Base-by-base conservation (phyloP, 345 rosid species). In the Gossypium arboreum region DNA sequence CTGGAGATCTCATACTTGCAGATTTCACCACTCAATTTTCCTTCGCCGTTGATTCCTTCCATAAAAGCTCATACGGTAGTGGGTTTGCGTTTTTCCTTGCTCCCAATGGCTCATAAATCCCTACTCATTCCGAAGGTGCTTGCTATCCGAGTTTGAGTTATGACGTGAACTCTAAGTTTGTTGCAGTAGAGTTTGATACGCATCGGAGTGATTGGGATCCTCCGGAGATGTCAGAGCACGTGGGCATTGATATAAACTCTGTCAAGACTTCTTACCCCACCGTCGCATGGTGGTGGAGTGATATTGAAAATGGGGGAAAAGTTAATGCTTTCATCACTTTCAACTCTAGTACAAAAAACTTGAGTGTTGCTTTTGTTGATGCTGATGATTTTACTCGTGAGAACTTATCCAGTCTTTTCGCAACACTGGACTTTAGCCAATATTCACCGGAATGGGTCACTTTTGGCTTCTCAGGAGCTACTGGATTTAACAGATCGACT, bases 21-120 rank as follows among this genome's bases (percentile, higher is more conserved):
- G 86, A 88, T 54, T 85, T 88, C 76, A 57, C 72, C 2, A 76
- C 81, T 39, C 83, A 44, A 59, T 84, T 85, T 61, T 52, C 85
- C 34, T 80, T 88, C 68, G 13, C 6, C 25, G 77, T 86, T 9
- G 78, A 87, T 50, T 51, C 59, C 24, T 34, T 72, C 0, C 22
- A 50, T 3, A 47, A 5, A 0, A 29, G 20, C 1, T 1, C 60
- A 0, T 0, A 70, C 17, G 84, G 76, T 5, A 44, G 55, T 3
- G 85, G 88, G 2, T 20, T 86, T 13, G 75, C 79, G 0, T 88
- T 88, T 79, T 88, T 88, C 72, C 81, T 85, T 8, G 83, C 83
- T 44, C 84, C 82, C 0, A 72, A 74, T 1, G 68, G 72, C 54
- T 75, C 73, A 67, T 67, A 72, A 20, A 7, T 83, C 27, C 86